phyloP scores from a whole-genome alignment of 768 basidiomycete genomes.

The Cyclocybe cylindracea region DNA sequence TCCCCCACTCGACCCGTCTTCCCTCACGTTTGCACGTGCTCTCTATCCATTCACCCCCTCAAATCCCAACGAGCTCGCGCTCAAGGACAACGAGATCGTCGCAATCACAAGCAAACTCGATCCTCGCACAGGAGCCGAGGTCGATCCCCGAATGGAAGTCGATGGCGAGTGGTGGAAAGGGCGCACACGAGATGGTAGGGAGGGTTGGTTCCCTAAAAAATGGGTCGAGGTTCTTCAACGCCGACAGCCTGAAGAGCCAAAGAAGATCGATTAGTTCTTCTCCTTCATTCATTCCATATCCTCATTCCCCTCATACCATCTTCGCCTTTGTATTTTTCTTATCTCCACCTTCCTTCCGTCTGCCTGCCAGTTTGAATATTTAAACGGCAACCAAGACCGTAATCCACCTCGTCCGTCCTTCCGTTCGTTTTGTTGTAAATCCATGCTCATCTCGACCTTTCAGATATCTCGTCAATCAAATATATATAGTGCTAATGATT shows the following conservation, averaged over 20 bases:
- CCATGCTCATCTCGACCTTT: too few relatives aligned
- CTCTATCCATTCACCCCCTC: slow-evolving; percentile 76
- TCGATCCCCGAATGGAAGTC: slow-evolving; percentile 62
- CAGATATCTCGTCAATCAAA: too few relatives aligned
- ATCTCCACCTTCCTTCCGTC: neutral
- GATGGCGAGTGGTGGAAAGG: slow-evolving; percentile 94
- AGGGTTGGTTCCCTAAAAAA: slow-evolving; percentile 94
- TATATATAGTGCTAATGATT: too few relatives aligned
- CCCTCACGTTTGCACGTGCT: slow-evolving; percentile 82
- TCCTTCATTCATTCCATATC: neutral
- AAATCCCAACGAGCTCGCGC: slow-evolving; percentile 73
- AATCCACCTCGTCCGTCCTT: too few relatives aligned
- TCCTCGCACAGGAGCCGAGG: slow-evolving; percentile 64
- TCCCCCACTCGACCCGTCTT: slow-evolving; percentile 74
- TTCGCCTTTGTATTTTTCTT: neutral
- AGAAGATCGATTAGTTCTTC: slow-evolving; percentile 17
- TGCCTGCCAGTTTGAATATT: neutral
- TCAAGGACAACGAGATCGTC: slow-evolving; percentile 91
- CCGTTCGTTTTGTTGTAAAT: too few relatives aligned
- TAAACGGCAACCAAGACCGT: too few relatives aligned
- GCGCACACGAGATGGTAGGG: slow-evolving; percentile 84
- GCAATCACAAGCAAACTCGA: slow-evolving; percentile 86
- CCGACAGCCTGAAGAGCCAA: slow-evolving; percentile 29
- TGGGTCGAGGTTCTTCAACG: slow-evolving; percentile 74
- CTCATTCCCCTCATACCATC: neutral